Evolutionary conservation across 768 basidiomycete species (phyloP).

Genomic region (Leccinellum albellum): DNA sequence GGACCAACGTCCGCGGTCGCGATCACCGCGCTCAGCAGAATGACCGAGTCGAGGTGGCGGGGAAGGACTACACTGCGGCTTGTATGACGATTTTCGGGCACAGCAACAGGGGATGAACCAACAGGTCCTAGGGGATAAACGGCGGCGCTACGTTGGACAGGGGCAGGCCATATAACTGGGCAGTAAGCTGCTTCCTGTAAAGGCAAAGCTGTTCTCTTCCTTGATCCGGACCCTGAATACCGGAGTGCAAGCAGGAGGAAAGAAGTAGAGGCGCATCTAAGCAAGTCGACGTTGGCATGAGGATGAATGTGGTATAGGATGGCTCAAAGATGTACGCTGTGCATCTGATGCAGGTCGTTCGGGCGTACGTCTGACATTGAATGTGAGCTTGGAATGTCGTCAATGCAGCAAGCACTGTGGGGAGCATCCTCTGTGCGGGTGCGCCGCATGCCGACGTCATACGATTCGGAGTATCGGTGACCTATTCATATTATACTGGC

Average conservation of each 20-base stretch:
- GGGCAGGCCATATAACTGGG: constrained; percentile 14
- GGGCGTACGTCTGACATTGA: constrained; percentile 16
- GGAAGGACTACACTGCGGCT: constrained; percentile 14
- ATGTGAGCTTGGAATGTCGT: constrained; percentile 20
- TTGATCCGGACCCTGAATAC: constrained; percentile 29
- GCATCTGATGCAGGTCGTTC: constrained; percentile 25
- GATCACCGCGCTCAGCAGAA: constrained; percentile 11
- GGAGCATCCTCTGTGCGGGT: constrained; percentile 19
- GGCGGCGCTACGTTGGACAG: constrained; percentile 9
- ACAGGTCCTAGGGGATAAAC: constrained; percentile 4
- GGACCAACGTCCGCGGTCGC: constrained; percentile 15
- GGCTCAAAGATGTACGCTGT: constrained; percentile 38
- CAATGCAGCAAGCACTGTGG: constrained; percentile 10
- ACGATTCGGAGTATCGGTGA: constrained; percentile 11
- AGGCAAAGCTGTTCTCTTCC: constrained; percentile 36
- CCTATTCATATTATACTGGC: too few species aligned
- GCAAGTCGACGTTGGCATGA: constrained; percentile 26
- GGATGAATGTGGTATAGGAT: constrained; percentile 26
- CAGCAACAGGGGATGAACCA: constrained; percentile 1
- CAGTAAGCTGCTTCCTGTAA: constrained; percentile 32
- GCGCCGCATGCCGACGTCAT: constrained; percentile 17
- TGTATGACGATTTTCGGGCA: constrained; percentile 7
- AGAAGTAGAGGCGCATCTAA: constrained; percentile 18
- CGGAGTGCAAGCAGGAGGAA: constrained; percentile 17
- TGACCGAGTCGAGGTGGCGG: constrained; percentile 4